Conservation (phyloP, 257 asterid species). For the Petunia axillaris region DNA sequence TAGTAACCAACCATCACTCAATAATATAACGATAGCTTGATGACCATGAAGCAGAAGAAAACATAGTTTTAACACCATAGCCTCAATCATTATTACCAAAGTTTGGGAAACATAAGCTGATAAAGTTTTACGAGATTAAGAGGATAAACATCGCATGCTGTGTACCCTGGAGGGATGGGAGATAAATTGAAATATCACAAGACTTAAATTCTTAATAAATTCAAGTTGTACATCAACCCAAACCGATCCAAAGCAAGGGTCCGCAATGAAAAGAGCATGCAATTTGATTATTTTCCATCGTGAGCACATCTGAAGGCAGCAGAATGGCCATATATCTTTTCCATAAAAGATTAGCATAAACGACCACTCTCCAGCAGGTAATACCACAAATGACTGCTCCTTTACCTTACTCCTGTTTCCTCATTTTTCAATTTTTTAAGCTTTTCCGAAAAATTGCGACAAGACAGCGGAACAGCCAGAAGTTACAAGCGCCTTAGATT, state of each 20-base stretch:
- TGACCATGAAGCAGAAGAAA: not conserved
- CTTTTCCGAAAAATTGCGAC: not conserved
- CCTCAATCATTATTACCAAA: not conserved
- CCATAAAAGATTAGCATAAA: not conserved
- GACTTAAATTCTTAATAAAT: not conserved
- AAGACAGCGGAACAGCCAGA: not conserved
- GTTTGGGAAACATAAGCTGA: not conserved
- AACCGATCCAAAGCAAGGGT: not conserved
- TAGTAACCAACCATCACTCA: not conserved
- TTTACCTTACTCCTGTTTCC: not conserved
- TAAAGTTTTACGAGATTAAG: constrained; percentile 13
- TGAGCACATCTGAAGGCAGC: not conserved
- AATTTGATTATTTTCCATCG: not conserved
- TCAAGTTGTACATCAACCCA: not conserved
- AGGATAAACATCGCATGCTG: not conserved
- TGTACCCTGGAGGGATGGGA: not conserved
- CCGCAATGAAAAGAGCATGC: not conserved
- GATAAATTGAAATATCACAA: not conserved
- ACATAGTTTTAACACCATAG: constrained; percentile 17
- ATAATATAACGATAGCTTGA: constrained; percentile 3
- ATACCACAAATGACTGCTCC: not conserved
- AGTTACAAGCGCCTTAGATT: not conserved
- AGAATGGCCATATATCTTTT: not conserved
- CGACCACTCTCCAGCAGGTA: not conserved
- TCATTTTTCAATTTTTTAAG: not conserved